Percentiles rank a stretch among this genome's conserved stretches.
Conservation (phyloP, 129 eudicot species). For the Centaurea solstitialis region DNA sequence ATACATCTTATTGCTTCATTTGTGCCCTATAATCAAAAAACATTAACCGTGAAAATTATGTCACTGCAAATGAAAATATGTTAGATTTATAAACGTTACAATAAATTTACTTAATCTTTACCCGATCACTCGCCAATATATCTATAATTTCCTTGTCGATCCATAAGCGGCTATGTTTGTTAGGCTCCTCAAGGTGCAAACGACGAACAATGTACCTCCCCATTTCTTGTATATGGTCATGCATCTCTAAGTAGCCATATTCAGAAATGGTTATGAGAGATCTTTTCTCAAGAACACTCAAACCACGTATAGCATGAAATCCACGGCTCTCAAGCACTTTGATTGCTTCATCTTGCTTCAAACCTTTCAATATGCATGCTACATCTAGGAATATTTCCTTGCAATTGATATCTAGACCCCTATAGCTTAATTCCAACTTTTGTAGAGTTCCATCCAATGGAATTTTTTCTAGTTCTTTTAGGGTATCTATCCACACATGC, state of each 20-base stretch:
- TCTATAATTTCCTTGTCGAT: not conserved
- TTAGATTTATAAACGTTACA: not conserved
- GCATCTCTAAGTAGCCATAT: not conserved
- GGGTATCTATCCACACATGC: not conserved
- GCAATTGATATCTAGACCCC: not conserved
- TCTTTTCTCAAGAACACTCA: not conserved
- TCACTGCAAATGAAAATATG: not conserved
- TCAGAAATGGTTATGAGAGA: conserved; percentile 1
- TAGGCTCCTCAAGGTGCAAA: conserved; percentile 8
- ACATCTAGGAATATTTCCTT: conserved; percentile 9
- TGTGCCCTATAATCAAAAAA: not conserved
- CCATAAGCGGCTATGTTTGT: not conserved
- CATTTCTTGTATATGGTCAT: conserved; percentile 23
- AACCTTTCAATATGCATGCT: conserved; percentile 10
- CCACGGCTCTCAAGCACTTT: not conserved
- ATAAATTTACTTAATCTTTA: not conserved
- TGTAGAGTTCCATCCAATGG: not conserved
- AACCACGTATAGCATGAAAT: conserved; percentile 5
- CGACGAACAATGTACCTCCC: conserved; percentile 12
- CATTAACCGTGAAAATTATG: not conserved
- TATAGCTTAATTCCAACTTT: conserved; percentile 12
- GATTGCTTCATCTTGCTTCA: not conserved
- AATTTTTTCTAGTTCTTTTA: not conserved
- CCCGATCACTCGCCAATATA: not conserved
- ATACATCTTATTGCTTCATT: conserved; percentile 10